Percentiles rank a stretch among this genome's conserved stretches.
phyloP scores from a whole-genome alignment of 768 basidiomycete species.

The Leccinum ochraceum region DNA sequence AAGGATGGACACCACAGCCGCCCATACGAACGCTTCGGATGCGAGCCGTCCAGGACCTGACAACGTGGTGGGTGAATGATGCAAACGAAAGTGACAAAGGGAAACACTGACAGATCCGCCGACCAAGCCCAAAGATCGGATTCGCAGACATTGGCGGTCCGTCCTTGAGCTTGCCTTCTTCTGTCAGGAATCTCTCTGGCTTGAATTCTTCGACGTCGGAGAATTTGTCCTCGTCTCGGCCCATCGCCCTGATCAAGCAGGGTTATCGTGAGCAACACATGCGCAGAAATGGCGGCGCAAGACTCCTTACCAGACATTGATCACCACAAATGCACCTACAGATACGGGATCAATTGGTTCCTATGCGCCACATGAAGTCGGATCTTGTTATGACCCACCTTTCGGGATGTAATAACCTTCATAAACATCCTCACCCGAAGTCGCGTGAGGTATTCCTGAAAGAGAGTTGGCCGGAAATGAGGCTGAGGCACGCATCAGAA shows the following conservation, averaged over 20 bases:
- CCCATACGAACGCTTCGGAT: slow-evolving; percentile 26
- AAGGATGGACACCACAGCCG: slow-evolving; percentile 24
- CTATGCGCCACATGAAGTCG: neutral
- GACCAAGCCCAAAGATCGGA: slow-evolving; percentile 28
- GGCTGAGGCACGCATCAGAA: neutral
- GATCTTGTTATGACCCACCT: slow-evolving; percentile 20
- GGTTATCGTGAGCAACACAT: neutral
- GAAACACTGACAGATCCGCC: slow-evolving; percentile 22
- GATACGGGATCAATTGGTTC: slow-evolving; percentile 2
- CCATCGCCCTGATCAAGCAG: slow-evolving; percentile 22
- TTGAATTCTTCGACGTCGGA: slow-evolving; percentile 25
- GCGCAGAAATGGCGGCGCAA: neutral
- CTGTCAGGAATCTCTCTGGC: slow-evolving; percentile 28
- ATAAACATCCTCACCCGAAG: slow-evolving; percentile 26
- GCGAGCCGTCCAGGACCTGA: slow-evolving; percentile 26
- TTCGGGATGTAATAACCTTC: slow-evolving; percentile 44
- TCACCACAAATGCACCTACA: slow-evolving; percentile 31
- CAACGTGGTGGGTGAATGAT: neutral
- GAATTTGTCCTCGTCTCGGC: slow-evolving; percentile 19
- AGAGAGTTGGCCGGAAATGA: neutral
- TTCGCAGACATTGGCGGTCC: slow-evolving; percentile 14
- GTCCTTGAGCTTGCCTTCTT: slow-evolving; percentile 13
- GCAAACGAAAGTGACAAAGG: neutral
- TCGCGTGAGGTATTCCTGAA: slow-evolving; percentile 29
- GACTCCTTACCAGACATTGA: slow-evolving; percentile 36